Conservation (phyloP, 163 green algal genomes). For the Scenedesmus sp. region DNA sequence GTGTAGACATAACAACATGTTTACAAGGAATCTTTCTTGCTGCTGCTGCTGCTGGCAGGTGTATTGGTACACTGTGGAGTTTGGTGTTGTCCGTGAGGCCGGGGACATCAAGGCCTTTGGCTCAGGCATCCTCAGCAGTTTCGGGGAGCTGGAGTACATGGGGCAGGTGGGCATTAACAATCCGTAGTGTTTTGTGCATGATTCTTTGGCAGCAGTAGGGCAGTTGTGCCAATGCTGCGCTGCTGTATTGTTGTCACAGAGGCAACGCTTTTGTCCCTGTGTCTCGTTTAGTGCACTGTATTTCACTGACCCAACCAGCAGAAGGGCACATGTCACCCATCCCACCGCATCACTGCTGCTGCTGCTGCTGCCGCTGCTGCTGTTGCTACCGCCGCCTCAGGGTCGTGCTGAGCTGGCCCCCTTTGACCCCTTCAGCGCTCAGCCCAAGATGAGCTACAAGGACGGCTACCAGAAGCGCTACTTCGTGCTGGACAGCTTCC, state of each 20-base stretch:
- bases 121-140: constrained; percentile 89
- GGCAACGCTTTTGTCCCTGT: no score
- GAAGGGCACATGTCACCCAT: background rate
- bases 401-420: constrained; percentile 58
- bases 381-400: background rate
- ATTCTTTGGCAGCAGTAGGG: no score
- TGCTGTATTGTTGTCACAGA: background rate
- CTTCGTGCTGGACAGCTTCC: constrained; percentile 85
- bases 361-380: background rate
- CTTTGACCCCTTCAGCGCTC: constrained; percentile 85
- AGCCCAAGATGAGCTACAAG: constrained; percentile 95
- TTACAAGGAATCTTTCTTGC: no score
- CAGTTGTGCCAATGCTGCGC: no score
- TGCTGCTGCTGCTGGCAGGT: constrained; percentile 29
- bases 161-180: constrained; percentile 8
- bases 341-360: background rate
- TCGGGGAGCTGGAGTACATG: constrained; percentile 93
- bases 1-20: no score
- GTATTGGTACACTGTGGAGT: constrained; percentile 94
- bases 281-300: no score
- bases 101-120: constrained; percentile 87
- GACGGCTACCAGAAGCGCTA: constrained; percentile 87
- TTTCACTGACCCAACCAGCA: no score
- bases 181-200: no score
- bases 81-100: constrained; percentile 88